These are phyloP conservation scores for Cercospora sesami DNA, from an alignment of 2,329 filamentous ascomycete species.

Conservation along the genomic window DNA sequence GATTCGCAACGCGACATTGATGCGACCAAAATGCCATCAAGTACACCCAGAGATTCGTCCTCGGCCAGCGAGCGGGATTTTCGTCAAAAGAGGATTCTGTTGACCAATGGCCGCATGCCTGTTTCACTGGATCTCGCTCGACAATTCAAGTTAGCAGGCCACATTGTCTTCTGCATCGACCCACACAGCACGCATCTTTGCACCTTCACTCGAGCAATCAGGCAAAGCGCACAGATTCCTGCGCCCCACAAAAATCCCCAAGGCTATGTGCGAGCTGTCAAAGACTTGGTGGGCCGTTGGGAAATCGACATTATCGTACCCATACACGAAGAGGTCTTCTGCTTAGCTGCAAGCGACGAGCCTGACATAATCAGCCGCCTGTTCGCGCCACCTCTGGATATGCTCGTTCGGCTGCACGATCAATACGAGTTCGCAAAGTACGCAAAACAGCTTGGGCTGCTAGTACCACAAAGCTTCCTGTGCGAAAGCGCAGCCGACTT, in stretches of 20 bases:
- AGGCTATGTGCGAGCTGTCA: slow-evolving; percentile 26
- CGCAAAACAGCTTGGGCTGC: slow-evolving; percentile 29
- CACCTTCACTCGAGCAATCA: slow-evolving; percentile 22
- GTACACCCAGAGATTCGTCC: neutral
- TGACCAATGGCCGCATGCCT: slow-evolving; percentile 29
- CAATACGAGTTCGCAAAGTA: slow-evolving; percentile 37
- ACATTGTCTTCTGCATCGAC: slow-evolving; percentile 25
- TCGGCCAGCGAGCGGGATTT: neutral
- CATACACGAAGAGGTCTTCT: slow-evolving; percentile 40
- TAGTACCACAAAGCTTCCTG: slow-evolving; percentile 31
- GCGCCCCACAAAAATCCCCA: slow-evolving; percentile 22
- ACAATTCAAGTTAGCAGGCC: slow-evolving; percentile 21
- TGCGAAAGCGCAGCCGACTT: slow-evolving; percentile 32
- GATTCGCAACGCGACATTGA: neutral
- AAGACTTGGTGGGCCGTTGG: slow-evolving; percentile 21
- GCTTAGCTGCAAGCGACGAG: slow-evolving; percentile 33
- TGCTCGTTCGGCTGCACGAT: slow-evolving; percentile 36
- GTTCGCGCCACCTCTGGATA: slow-evolving; percentile 34
- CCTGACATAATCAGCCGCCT: slow-evolving; percentile 31
- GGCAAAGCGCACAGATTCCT: slow-evolving; percentile 20
- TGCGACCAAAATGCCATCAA: neutral
- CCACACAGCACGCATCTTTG: slow-evolving; percentile 25
- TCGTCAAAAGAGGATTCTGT: slow-evolving; percentile 13
- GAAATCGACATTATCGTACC: slow-evolving; percentile 31
- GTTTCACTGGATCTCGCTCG: slow-evolving; percentile 26